Evolutionary conservation across 768 basidiomycete species (phyloP).

Genomic region (Pleurotus giganteus): DNA sequence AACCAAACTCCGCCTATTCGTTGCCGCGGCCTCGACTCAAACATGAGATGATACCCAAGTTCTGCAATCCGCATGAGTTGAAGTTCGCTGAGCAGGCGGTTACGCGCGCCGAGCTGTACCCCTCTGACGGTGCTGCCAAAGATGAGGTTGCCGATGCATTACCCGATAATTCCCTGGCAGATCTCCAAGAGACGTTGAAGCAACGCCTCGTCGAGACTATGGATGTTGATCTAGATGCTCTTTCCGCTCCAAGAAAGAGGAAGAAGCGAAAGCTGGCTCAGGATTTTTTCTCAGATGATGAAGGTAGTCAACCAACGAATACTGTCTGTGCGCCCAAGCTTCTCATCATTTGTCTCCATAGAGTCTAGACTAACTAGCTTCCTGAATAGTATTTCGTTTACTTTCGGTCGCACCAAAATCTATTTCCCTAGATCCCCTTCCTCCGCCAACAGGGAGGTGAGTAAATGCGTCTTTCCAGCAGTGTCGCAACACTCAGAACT

Average conservation of each 20-base stretch:
- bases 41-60: background rate
- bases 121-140: background rate
- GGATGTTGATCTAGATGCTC: background rate
- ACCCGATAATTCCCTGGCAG: background rate
- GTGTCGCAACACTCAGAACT: background rate
- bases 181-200: constrained; percentile 2
- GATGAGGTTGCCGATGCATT: background rate
- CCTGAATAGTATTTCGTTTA: background rate
- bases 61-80: constrained; percentile 6
- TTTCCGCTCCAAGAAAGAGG: background rate
- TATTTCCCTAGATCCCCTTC: constrained; percentile 1
- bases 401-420: background rate
- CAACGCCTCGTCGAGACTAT: background rate
- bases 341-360: background rate
- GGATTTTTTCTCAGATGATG: constrained; percentile 7
- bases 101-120: background rate
- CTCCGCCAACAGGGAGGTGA: background rate
- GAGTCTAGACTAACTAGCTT: background rate
- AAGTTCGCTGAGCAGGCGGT: background rate
- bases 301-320: background rate
- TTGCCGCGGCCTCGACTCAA: background rate
- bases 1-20: background rate
- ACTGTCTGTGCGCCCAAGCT: background rate
- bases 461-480: background rate
- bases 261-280: background rate